phyloP scores from a whole-genome alignment of 2,329 filamentous ascomycete genomes.

The Penicillium decumbens region DNA sequence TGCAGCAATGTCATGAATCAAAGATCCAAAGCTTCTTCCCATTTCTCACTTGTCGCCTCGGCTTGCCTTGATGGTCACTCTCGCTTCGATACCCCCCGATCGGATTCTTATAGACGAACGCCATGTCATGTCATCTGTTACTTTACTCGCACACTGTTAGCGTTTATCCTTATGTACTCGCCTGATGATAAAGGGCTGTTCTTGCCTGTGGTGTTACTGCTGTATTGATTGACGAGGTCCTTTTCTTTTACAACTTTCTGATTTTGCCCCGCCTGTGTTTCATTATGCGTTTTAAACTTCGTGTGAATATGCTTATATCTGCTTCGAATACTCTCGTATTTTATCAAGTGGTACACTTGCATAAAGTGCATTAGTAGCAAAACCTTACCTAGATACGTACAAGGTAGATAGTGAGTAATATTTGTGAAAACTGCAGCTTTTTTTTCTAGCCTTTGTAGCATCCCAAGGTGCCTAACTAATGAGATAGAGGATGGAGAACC shows the following conservation, averaged over 20 bases:
- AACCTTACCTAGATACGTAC: no score
- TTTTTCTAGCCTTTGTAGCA: no score
- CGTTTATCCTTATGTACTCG: slow-evolving; percentile 6
- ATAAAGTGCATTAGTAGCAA: no score
- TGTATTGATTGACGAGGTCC: neutral
- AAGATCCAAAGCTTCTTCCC: slow-evolving; percentile 4
- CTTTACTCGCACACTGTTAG: slow-evolving; percentile 1
- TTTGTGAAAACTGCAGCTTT: no score
- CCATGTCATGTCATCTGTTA: slow-evolving; percentile 12
- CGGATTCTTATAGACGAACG: slow-evolving; percentile 21
- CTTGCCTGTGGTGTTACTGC: neutral
- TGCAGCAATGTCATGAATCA: slow-evolving; percentile 10
- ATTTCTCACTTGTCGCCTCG: neutral
- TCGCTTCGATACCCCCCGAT: slow-evolving; percentile 17
- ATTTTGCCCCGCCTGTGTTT: slow-evolving; percentile 8
- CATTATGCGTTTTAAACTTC: slow-evolving; percentile 16
- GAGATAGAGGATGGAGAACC: no score
- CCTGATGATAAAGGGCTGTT: neutral
- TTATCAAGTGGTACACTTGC: no score
- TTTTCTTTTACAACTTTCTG: slow-evolving; percentile 1
- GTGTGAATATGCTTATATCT: slow-evolving; percentile 20
- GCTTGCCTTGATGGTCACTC: slow-evolving; percentile 1
- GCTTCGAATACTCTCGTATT: neutral
- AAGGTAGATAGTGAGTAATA: no score
- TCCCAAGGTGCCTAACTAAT: no score